These are phyloP conservation scores for Saccharomyces eubayanus DNA, from an alignment of 805 yeast species.

Conservation along the genomic window DNA sequence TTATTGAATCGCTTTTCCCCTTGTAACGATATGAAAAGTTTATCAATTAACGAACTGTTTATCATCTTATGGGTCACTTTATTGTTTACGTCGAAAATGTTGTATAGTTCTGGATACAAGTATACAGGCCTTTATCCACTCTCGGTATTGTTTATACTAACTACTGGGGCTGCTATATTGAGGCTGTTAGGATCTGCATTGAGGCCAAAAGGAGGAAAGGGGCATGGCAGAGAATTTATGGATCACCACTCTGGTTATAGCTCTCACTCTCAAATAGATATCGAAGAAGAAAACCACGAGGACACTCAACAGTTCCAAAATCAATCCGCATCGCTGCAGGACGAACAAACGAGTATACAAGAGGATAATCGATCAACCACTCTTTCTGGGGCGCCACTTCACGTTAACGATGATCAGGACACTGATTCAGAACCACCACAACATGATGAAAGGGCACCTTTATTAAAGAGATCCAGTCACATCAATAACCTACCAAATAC, in stretches of 20 bases:
- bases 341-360: neutral
- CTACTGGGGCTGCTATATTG: constrained; percentile 39
- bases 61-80: constrained; percentile 50
- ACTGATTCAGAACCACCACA: neutral
- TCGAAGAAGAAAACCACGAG: constrained; percentile 4
- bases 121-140: constrained; percentile 44
- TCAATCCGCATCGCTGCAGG: neutral
- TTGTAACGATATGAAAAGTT: constrained; percentile 51
- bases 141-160: constrained; percentile 39
- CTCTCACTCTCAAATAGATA: neutral
- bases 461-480: constrained; percentile 13
- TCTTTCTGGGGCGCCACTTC: neutral
- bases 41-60: constrained; percentile 47
- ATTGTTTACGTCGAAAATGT: constrained; percentile 42
- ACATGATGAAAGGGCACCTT: constrained; percentile 30
- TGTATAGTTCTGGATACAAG: constrained; percentile 39
- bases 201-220: neutral
- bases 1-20: constrained; percentile 34
- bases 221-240: neutral
- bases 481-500: neutral
- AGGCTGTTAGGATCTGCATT: constrained; percentile 35
- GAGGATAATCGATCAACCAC: neutral
- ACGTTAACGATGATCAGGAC: neutral
- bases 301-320: neutral
- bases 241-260: constrained; percentile 1